Conservation (phyloP, 2,329 filamentous ascomycete genomes). For the Paraconiothyrium brasiliense region DNA sequence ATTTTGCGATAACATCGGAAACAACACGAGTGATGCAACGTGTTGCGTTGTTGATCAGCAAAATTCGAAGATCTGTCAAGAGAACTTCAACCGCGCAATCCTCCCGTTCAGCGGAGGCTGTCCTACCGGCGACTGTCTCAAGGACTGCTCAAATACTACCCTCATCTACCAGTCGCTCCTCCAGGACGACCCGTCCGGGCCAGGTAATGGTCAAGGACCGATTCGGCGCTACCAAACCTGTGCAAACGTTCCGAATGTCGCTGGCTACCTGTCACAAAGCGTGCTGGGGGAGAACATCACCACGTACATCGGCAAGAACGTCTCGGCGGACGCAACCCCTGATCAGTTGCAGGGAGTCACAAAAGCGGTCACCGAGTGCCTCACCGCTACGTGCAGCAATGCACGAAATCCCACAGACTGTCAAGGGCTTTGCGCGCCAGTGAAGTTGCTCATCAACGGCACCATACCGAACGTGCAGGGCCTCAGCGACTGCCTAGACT, state of each 20-base stretch:
- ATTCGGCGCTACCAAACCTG: conserved; percentile 25
- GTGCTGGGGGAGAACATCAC: conserved; percentile 14
- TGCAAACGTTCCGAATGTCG: conserved; percentile 27
- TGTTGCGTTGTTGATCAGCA: conserved; percentile 15
- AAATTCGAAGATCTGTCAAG: conserved; percentile 5
- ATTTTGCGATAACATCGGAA: conserved; percentile 19
- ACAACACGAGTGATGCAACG: neutral
- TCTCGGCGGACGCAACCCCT: conserved; percentile 12
- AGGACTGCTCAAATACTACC: conserved; percentile 14
- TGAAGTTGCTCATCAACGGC: conserved; percentile 24
- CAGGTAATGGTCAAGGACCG: conserved; percentile 23
- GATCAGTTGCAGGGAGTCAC: conserved; percentile 21
- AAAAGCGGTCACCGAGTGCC: conserved; percentile 25
- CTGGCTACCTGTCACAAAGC: conserved; percentile 18
- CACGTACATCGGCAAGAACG: conserved; percentile 13
- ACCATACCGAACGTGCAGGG: conserved; percentile 26
- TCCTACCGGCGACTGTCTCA: conserved; percentile 16
- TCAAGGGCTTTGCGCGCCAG: conserved; percentile 16
- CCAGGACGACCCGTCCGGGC: conserved; percentile 8
- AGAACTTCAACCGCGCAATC: conserved; percentile 5
- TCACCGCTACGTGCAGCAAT: conserved; percentile 26
- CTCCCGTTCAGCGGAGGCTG: conserved; percentile 5
- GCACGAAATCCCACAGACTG: conserved; percentile 21
- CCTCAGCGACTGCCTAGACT: conserved; percentile 22
- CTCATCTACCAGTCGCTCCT: conserved; percentile 18